Evolutionary conservation across 495 filamentous ascomycete genomes (phyloP), one percentile per base, ranked within the genome.

Genomic region (Penicillium atrosanguineum): DNA sequence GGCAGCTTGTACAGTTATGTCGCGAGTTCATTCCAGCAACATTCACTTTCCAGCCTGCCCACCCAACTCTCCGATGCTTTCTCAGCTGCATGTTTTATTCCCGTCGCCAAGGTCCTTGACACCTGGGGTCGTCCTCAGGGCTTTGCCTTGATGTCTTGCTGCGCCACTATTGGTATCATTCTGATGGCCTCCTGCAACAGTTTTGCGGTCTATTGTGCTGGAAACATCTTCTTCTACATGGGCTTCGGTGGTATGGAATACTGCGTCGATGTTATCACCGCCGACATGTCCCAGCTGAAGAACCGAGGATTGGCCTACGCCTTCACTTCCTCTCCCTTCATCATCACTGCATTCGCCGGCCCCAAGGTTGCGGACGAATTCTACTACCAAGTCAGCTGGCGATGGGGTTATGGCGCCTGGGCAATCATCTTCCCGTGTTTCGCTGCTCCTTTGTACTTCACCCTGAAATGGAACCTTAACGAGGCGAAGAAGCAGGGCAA

Each of bases 71-170:
- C 78, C 21, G 74, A 73, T 40, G 74, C 61, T 34, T 64, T 73
- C 48, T 50, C 70, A 0, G 68, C 67, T 9, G 70, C 70, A 9
- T 61, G 60, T 5, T 75, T 66, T 48, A 67, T 89, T 41, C 79
- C 86, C 2, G 66, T 87, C 18, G 86, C 84, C 40, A 88, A 88
- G 67, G 72, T 87, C 38, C 73, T 89, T 60, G 85, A 90, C 59
- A 69, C 86, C 23, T 89, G 79, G 74, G 87, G 85, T 50, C 64
- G 83, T 63, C 58, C 81, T 57, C 64, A 79, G 46, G 77, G 77
- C 31, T 88, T 86, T 58, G 69, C 65, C 12, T 40, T 77, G 49
- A 73, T 75, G 71, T 48, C 69, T 0, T 18, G 56, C 9, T 64
- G 74, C 38, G 61, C 68, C 2, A 75, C 69, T 0, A 28, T 79